Conservation (phyloP, 176 grass and related monocot species). For the Avena sativa region DNA sequence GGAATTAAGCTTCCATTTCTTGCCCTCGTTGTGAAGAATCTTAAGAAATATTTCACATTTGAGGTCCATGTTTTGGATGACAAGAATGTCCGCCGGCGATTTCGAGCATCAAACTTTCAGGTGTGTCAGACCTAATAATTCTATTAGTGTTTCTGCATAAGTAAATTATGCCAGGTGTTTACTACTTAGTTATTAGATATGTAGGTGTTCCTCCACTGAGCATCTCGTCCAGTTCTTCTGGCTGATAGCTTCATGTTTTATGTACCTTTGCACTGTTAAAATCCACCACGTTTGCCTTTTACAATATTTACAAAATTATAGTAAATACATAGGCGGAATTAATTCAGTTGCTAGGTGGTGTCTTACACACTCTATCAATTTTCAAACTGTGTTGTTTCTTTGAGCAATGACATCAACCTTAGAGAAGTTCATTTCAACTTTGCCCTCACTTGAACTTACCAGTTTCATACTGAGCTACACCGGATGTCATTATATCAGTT, state of each 20-base stretch:
- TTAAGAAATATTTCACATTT: conserved; percentile 97
- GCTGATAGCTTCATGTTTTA: background rate
- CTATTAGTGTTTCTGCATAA: background rate
- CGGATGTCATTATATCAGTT: too few relatives aligned
- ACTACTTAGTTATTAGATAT: background rate
- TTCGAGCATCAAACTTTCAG: conserved; percentile 93
- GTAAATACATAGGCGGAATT: too few relatives aligned
- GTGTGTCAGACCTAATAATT: conserved; percentile 50
- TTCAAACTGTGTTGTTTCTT: too few relatives aligned
- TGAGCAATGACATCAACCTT: too few relatives aligned
- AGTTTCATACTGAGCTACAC: too few relatives aligned
- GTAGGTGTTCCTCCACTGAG: background rate
- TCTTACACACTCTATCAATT: too few relatives aligned
- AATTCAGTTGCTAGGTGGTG: too few relatives aligned
- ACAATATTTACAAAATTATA: too few relatives aligned
- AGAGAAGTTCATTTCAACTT: too few relatives aligned
- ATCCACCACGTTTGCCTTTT: too few relatives aligned
- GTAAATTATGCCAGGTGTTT: background rate
- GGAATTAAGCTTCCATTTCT: conserved; percentile 93
- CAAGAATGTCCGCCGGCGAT: conserved; percentile 90
- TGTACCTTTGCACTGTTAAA: too few relatives aligned
- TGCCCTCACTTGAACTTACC: too few relatives aligned
- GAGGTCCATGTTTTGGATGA: conserved; percentile 96
- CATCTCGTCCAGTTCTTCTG: background rate
- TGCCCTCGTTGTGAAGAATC: conserved; percentile 85